phyloP scores from a whole-genome alignment of 1,284 basidiomycete genomes.

The Apiotrichum montevideense region DNA sequence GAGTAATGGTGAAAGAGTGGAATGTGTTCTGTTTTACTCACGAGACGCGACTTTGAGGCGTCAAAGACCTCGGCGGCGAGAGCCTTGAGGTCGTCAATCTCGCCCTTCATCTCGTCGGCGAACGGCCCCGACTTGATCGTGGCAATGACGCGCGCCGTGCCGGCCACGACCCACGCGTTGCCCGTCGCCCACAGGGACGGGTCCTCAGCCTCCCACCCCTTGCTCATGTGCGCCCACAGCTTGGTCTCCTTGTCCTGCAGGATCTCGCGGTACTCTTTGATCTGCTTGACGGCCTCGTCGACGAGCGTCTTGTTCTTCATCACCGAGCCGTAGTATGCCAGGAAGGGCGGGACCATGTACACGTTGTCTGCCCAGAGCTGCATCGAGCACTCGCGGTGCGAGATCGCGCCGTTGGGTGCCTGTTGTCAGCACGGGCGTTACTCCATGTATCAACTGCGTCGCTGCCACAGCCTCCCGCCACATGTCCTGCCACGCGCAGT shows the following conservation, averaged over 20 bases:
- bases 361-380: conserved; percentile 55
- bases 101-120: conserved; percentile 30
- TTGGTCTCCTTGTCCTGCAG: conserved; percentile 32
- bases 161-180: conserved; percentile 53
- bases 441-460: no score
- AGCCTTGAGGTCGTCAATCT: conserved; percentile 44
- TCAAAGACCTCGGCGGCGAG: conserved; percentile 51
- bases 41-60: conserved; percentile 38
- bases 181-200: conserved; percentile 44
- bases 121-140: conserved; percentile 47
- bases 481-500: no score
- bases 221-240: conserved; percentile 46
- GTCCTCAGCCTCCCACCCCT: conserved; percentile 35
- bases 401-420: conserved; percentile 69
- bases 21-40: conserved; percentile 19
- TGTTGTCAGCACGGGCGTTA: conserved; percentile 21
- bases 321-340: conserved; percentile 78
- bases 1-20: neutral
- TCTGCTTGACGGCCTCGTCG: conserved; percentile 67
- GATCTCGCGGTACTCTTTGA: conserved; percentile 62
- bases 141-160: conserved; percentile 51
- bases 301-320: conserved; percentile 64
- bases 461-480: no score
- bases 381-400: conserved; percentile 52
- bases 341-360: conserved; percentile 71